Evolutionary conservation across 805 yeast species (phyloP), one percentile per base, ranked within the genome.

Genomic region (Metschnikowia borealis): DNA sequence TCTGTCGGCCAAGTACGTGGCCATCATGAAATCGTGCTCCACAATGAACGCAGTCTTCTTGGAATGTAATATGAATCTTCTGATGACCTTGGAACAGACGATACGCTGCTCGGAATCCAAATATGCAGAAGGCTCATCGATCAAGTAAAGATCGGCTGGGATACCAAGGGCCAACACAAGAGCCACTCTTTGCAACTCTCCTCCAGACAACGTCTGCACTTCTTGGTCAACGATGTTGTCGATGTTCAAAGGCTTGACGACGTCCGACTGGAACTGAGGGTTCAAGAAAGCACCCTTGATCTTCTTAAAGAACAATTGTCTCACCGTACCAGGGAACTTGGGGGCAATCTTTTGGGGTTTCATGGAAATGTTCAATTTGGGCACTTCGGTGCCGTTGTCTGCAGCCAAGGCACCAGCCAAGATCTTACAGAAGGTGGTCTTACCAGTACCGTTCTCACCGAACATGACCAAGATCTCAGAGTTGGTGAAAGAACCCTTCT

Each of bases 371-470:
- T 88, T 89, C 71, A 94, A 74, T 68, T 87, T 85, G 46, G 97
- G 97, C 54, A 89, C 84, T 65, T 83, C 82, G 53, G 75, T 68
- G 51, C 89, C 89, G 59, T 80, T 81, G 71, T 94, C 99, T 32
- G 99, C 92, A 45, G 86, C 78, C 59, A 89, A 79, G 26, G 89
- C 89, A 66, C 98, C 99, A 20, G 99, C 98, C 63, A 94, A 78
- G 63, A 94, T 76, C 70, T 87, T 88, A 81, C 97, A 92, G 77
- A 94, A 85, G 14, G 99, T 94, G 38, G 99, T 94, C 77, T 94
- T 94, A 78, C 99, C 99, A 17, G 99, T 94, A 77, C 99, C 99
- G 71, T 94, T 94, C 75, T 94, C 99, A 68, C 99, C 99, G 96
- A 94, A 92, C 97, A 94, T 89, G 51, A 94, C 99, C 63, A 94